Base-by-base conservation (phyloP, 2,329 filamentous ascomycete genomes). In the Hansfordia pulvinata region DNA sequence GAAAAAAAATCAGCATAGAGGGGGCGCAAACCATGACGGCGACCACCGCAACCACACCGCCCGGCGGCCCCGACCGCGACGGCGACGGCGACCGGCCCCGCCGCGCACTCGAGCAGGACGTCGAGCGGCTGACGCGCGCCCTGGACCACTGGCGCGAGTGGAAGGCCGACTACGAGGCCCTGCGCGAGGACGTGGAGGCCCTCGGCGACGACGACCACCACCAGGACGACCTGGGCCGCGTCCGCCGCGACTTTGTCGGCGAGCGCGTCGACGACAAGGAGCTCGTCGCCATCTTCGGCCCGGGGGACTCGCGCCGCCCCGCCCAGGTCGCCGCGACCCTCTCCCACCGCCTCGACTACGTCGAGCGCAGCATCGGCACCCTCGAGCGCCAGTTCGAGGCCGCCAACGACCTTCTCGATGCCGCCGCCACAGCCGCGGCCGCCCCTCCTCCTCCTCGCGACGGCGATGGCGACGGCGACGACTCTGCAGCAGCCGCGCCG, bases 111-210 rank as follows among this genome's bases (percentile, higher is more conserved):
- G 82, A 93, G 50, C 67, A 73, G 19, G 84, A 77, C 36, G 67
- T 93, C 24, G 56, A 64, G 26, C 73, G 83, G 47, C 67, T 96
- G 12, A 71, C 71, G 29, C 72, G 78, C 42, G 76, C 80, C 6
- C 64, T 96, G 28, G 73, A 75, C 35, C 78, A 93, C 56, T 98
- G 88, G 88, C 79, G 82, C 36, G 76, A 76, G 29, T 92, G 82
- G 70, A 86, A 93, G 48, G 73, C 80, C 25, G 88, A 96, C 49
- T 96, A 96, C 51, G 83, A 93, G 46, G 72, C 76, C 14, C 64
- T 96, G 34, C 85, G 81, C 47, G 83, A 92, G 47, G 83, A 92
- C 42, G 68, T 96, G 17, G 54, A 71, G 27, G 60, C 57, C 4
- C 47, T 76, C 15, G 49, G 62, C 19, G 48, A 59, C 21, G 54